These are phyloP conservation scores for Acanthamoeba rhysodes DNA, from an alignment of 208 protist species.

Conservation along the genomic window DNA sequence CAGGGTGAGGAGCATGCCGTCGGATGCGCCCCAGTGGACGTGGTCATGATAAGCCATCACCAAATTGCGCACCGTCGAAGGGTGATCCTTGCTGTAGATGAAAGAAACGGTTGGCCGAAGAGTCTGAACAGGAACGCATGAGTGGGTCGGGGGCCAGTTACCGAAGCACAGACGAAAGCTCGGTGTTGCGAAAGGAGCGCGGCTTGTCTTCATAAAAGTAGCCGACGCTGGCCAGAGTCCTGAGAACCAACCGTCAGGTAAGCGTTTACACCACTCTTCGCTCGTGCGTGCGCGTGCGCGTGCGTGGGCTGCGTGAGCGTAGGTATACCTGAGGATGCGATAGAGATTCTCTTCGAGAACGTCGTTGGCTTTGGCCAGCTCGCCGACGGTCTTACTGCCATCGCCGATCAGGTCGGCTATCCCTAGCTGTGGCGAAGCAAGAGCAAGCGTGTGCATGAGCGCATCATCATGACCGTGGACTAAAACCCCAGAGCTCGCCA, in stretches of 20 bases:
- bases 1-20: slow-evolving; percentile 59
- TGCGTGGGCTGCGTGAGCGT: background rate
- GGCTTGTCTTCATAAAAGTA: slow-evolving; percentile 23
- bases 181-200: slow-evolving; percentile 1
- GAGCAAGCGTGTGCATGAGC: background rate
- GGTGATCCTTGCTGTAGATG: slow-evolving; percentile 21
- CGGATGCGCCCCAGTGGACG: slow-evolving; percentile 56
- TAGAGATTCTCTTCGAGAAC: slow-evolving; percentile 57
- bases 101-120: background rate
- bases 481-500: background rate
- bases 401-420: slow-evolving; percentile 68
- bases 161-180: slow-evolving; percentile 36
- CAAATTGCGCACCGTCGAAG: slow-evolving; percentile 9
- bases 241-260: background rate
- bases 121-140: background rate
- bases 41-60: slow-evolving; percentile 60
- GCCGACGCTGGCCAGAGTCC: slow-evolving; percentile 41
- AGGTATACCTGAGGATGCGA: slow-evolving; percentile 33
- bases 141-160: background rate
- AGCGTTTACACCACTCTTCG: background rate
- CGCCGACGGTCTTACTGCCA: background rate
- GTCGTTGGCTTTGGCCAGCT: slow-evolving; percentile 47
- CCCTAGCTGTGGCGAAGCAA: background rate
- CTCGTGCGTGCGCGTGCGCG: no score
- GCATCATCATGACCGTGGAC: no score